Base-by-base conservation (phyloP, 352 stramenopile genomes). In the Elongisporangium undulatum region DNA sequence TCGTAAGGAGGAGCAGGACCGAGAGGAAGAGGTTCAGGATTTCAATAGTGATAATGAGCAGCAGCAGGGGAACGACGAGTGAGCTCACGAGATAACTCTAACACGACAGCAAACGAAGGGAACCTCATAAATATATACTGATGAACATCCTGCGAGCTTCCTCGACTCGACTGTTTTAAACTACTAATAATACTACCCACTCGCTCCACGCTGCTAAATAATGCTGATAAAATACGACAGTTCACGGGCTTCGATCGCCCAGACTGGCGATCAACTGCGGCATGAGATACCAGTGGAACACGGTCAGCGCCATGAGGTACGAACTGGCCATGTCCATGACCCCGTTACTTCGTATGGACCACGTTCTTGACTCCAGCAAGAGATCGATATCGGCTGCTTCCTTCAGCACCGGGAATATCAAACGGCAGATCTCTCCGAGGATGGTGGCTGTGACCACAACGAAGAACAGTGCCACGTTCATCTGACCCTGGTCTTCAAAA, bases 231-330 rank as follows among this genome's bases (percentile, higher is more conserved):
- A 51, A 38, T 50, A 58, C 54, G 39, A 10, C 12, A 17, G 54
- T 26, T 29, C 16, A 10, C 10, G 20, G 12, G 1, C 8, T 49
- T 57, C 6, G n/a, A 15, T 34, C 19, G 19, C 21, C 21, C 51
- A 17, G 29, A 41, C 29, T 41, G 0, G 29, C 20, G 39, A 75
- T 69, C 29, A 87, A 55, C 8, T 83, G 58, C 9, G 68, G 71
- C 61, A 86, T 90, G 23, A 79, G 68, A 48, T 84, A 88, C 51
- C 77, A 77, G 56, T 90, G 74, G 50, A 85, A 85, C 21, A 84
- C 67, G 60, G 87, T 79, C 58, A 72, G 79, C 1, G 75, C 75
- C 10, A 90, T 50, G 16, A 90, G 58, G n/a, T 87, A 90, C 24
- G 77, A 75, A 50, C 76, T 82, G 19, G 79, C 61, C 13, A 79